These are phyloP conservation scores for Microascus cirrosus DNA, from an alignment of 2,329 filamentous ascomycete genomes.

Conservation along the genomic window DNA sequence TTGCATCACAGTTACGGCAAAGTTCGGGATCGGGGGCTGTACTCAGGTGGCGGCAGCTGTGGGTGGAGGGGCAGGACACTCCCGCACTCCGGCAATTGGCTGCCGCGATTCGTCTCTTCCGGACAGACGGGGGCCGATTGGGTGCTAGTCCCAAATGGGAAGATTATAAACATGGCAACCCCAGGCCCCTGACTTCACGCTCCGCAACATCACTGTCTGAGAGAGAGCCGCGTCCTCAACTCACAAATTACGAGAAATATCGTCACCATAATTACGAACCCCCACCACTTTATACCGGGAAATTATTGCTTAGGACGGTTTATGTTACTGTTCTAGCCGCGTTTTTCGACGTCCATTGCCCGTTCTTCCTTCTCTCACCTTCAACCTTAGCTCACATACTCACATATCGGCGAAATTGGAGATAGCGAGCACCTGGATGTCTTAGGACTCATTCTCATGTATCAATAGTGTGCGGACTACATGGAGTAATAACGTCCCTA, in stretches of 20 bases:
- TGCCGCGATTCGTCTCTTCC: background rate
- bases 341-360: background rate
- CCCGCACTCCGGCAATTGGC: background rate
- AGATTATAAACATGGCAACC: conserved; percentile 5
- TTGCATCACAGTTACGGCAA: conserved; percentile 1
- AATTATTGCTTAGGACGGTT: background rate
- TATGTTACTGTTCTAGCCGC: background rate
- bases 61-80: background rate
- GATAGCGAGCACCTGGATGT: too few species aligned
- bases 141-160: background rate
- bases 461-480: background rate
- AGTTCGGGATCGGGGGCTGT: background rate
- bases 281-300: background rate
- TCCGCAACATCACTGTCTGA: background rate
- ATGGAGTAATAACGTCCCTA: background rate
- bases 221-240: background rate
- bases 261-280: background rate
- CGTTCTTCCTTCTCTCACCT: background rate
- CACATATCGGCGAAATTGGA: background rate
- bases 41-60: background rate
- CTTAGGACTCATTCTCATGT: background rate
- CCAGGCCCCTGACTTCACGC: background rate
- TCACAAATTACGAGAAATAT: background rate
- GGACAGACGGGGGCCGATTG: background rate
- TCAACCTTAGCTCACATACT: background rate